phyloP scores from a whole-genome alignment of 1,284 basidiomycete genomes.

The Rhodotorula sp. region DNA sequence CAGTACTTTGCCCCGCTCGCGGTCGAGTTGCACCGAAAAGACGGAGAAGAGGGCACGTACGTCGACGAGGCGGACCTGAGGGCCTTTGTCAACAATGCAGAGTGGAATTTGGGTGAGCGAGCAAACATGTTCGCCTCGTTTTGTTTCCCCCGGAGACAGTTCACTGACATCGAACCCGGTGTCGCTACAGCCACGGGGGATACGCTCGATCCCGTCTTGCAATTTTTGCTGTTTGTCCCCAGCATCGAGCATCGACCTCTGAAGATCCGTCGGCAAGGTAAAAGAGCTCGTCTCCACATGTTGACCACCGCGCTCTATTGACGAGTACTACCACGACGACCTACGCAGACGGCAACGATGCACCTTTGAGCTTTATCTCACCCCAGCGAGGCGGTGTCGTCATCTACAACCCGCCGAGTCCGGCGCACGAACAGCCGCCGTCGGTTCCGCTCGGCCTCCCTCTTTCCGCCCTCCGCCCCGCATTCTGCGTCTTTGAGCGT shows the following conservation, averaged over 20 bases:
- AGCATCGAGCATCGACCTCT: constrained; percentile 68
- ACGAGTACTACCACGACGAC: no score
- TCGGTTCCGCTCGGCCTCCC: constrained; percentile 41
- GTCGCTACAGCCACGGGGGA: constrained; percentile 64
- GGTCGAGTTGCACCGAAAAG: constrained; percentile 56
- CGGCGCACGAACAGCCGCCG: constrained; percentile 54
- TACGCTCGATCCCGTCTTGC: constrained; percentile 86
- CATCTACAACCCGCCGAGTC: constrained; percentile 62
- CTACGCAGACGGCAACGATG: constrained; percentile 51
- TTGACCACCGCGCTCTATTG: neutral
- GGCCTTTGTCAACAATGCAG: constrained; percentile 90
- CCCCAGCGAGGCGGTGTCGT: constrained; percentile 95
- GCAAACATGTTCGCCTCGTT: constrained; percentile 9
- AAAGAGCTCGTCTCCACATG: constrained; percentile 31
- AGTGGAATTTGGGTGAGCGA: constrained; percentile 82
- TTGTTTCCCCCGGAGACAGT: neutral
- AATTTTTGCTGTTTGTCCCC: constrained; percentile 89
- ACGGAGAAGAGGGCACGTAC: constrained; percentile 54
- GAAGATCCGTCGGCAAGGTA: constrained; percentile 63
- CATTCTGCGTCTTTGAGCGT: constrained; percentile 69
- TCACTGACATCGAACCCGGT: neutral
- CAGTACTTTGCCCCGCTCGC: constrained; percentile 87
- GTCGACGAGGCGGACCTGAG: constrained; percentile 77
- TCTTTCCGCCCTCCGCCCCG: constrained; percentile 54
- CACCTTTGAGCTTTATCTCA: constrained; percentile 72